Conservation (phyloP, 495 filamentous ascomycete genomes). For the Penicillium cinerascens region DNA sequence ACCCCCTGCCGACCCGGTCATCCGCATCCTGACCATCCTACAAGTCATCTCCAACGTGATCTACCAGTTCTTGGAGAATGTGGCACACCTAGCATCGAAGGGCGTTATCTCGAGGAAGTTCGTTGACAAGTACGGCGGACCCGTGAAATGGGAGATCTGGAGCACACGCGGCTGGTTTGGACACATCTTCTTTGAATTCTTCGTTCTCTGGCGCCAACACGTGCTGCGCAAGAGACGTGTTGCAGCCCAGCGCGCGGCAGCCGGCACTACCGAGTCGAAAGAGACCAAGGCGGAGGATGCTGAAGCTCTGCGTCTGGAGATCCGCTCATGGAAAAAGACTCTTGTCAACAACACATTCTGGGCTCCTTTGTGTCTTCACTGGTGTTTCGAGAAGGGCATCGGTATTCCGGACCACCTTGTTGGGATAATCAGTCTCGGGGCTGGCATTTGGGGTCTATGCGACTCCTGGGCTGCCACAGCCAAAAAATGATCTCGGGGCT, state of each 20-base stretch:
- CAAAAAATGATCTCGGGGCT: slow-evolving; percentile 16
- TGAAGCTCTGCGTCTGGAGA: slow-evolving; percentile 37
- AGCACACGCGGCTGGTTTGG: slow-evolving; percentile 75
- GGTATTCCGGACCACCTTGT: slow-evolving; percentile 64
- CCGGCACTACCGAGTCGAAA: slow-evolving; percentile 14
- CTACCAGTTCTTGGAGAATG: slow-evolving; percentile 83
- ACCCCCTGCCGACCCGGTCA: slow-evolving; percentile 44
- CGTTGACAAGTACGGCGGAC: slow-evolving; percentile 57
- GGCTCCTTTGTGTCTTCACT: slow-evolving; percentile 69
- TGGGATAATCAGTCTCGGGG: slow-evolving; percentile 63
- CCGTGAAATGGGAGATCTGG: slow-evolving; percentile 62
- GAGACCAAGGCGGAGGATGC: slow-evolving; percentile 36
- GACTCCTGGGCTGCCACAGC: slow-evolving; percentile 37
- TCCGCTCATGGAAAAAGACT: slow-evolving; percentile 43
- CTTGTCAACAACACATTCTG: slow-evolving; percentile 52
- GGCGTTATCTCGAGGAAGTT: slow-evolving; percentile 40
- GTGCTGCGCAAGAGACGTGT: slow-evolving; percentile 32
- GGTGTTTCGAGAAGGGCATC: slow-evolving; percentile 71
- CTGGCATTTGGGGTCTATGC: slow-evolving; percentile 38
- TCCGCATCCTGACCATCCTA: slow-evolving; percentile 54
- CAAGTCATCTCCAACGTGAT: slow-evolving; percentile 63
- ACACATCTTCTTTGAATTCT: slow-evolving; percentile 73
- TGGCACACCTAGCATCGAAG: slow-evolving; percentile 69
- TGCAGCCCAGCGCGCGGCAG: slow-evolving; percentile 15
- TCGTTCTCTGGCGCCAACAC: slow-evolving; percentile 54